Conservation (phyloP, 1,139 yeast genomes). For the Schwanniomyces etchellsii region DNA sequence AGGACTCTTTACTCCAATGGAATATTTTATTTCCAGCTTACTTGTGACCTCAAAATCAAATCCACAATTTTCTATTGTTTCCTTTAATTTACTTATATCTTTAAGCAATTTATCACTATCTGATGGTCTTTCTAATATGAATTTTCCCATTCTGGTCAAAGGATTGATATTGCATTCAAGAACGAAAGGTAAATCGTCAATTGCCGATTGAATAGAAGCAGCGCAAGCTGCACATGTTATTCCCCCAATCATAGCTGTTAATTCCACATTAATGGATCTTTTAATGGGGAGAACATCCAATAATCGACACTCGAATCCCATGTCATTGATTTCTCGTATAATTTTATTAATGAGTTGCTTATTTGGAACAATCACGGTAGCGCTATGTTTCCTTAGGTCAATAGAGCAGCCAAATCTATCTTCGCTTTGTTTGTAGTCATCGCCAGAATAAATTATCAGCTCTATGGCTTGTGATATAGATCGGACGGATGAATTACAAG, state of each 20-base stretch:
- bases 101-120: constrained; percentile 13
- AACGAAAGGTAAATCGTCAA: constrained; percentile 48
- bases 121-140: constrained; percentile 45
- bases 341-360: constrained; percentile 49
- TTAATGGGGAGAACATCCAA: constrained; percentile 57
- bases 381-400: constrained; percentile 37
- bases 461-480: constrained; percentile 43
- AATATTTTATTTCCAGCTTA: constrained; percentile 36
- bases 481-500: constrained; percentile 55
- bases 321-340: constrained; percentile 40
- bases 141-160: constrained; percentile 56
- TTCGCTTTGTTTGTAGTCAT: constrained; percentile 9
- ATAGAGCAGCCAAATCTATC: constrained; percentile 35
- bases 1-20: constrained; percentile 39
- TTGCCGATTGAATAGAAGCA: constrained; percentile 46
- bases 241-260: constrained; percentile 63
- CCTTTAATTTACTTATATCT: constrained; percentile 34
- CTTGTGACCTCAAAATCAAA: constrained; percentile 49
- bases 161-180: constrained; percentile 49
- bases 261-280: constrained; percentile 40
- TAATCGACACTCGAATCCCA: constrained; percentile 54
- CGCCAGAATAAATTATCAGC: background rate
- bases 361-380: constrained; percentile 43
- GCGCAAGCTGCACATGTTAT: constrained; percentile 75
- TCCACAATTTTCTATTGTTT: constrained; percentile 59